Percentiles rank a stretch among this genome's conserved stretches.
These are phyloP conservation scores for Barnettozyma sp. DNA, from an alignment of 805 yeast species.

Conservation along the genomic window DNA sequence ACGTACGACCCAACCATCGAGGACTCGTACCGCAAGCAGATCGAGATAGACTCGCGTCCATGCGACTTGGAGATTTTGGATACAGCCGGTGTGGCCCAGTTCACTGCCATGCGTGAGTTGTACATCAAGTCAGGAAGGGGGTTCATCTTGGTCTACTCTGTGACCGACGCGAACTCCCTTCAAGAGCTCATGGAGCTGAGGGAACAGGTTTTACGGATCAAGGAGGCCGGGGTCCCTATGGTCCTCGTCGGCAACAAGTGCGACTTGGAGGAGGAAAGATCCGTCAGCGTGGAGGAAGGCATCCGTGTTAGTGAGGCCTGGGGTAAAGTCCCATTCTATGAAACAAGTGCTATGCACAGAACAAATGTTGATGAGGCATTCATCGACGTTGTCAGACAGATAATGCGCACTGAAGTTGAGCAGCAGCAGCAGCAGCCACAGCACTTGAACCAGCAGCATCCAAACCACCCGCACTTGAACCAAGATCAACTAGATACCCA, in stretches of 20 bases:
- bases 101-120: constrained; percentile 90
- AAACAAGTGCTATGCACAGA: constrained; percentile 86
- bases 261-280: constrained; percentile 70
- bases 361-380: constrained; percentile 90
- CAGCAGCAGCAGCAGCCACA: constrained; percentile 3
- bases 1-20: constrained; percentile 96
- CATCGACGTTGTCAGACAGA: constrained; percentile 81
- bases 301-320: constrained; percentile 75
- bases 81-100: constrained; percentile 93
- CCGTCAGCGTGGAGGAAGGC: constrained; percentile 75
- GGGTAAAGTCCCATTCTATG: constrained; percentile 86
- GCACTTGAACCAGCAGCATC: constrained; percentile 6
- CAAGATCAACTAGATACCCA: constrained; percentile 3
- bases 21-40: constrained; percentile 86
- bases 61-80: constrained; percentile 85
- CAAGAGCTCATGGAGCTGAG: constrained; percentile 72
- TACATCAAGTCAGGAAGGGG: constrained; percentile 88
- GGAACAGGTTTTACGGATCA: constrained; percentile 79
- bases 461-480: background rate
- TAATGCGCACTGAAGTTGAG: constrained; percentile 59
- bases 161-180: constrained; percentile 69
- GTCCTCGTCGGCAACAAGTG: constrained; percentile 89
- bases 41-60: constrained; percentile 81
- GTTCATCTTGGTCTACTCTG: constrained; percentile 78
- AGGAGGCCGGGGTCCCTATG: constrained; percentile 79